Evolutionary conservation across 2,329 filamentous ascomycete genomes (phyloP).

Genomic region (Pseudogymnoascus sp.): DNA sequence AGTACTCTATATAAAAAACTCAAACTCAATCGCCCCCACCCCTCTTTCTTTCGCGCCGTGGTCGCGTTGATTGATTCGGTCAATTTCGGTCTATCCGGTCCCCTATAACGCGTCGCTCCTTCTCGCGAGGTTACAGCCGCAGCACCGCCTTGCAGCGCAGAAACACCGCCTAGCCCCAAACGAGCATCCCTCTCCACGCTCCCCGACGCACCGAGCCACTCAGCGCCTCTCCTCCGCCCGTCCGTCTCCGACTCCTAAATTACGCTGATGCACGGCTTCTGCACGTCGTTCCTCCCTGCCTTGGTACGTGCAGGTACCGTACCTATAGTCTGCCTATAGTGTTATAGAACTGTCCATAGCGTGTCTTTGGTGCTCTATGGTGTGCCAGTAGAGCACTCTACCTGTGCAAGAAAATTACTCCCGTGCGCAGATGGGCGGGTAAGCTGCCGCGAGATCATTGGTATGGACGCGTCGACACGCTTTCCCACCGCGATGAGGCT

Average conservation of each 20-base stretch:
- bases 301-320: background rate
- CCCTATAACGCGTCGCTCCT: constrained; percentile 1
- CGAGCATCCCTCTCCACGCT: background rate
- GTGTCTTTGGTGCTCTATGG: too few relatives aligned
- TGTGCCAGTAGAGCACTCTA: background rate
- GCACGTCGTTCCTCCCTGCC: background rate
- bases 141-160: background rate
- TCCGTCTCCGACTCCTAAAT: background rate
- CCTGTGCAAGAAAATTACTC: background rate
- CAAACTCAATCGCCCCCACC: background rate
- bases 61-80: background rate
- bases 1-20: background rate
- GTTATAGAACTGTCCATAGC: too few relatives aligned
- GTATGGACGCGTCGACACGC: constrained; percentile 1
- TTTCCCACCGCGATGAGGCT: background rate
- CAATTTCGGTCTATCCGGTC: background rate
- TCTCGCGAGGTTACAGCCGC: background rate
- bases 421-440: background rate
- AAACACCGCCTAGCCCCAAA: background rate
- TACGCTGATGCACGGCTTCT: background rate
- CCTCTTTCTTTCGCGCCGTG: background rate
- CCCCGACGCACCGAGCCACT: background rate
- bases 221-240: background rate
- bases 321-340: background rate
- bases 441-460: background rate